Conservation (phyloP, 169 alveolate species). For the Fabrea salina region DNA sequence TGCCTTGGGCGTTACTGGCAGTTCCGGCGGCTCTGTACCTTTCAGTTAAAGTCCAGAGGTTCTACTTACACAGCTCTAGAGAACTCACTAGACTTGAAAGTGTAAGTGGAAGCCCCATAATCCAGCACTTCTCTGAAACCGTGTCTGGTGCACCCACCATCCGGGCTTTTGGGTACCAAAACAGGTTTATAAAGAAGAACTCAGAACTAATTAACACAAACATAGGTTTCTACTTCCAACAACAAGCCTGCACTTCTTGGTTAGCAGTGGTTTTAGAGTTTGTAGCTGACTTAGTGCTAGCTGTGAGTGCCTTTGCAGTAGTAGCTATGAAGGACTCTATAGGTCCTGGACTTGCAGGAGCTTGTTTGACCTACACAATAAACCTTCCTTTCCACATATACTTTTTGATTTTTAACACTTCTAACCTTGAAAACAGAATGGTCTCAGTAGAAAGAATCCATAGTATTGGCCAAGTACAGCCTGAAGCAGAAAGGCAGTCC, state of each 20-base stretch:
- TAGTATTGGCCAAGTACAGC: conserved; percentile 45
- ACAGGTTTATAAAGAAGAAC: conserved; percentile 36
- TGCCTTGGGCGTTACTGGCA: neutral
- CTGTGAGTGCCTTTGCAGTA: neutral
- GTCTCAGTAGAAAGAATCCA: conserved; percentile 39
- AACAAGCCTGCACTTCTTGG: neutral
- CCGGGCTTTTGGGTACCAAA: conserved; percentile 58
- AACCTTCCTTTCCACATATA: neutral
- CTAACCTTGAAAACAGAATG: conserved; percentile 7
- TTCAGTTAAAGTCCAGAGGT: neutral
- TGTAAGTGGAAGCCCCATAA: conserved; percentile 66
- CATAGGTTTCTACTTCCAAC: neutral
- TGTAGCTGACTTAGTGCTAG: neutral
- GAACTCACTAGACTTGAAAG: conserved; percentile 37
- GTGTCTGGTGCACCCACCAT: conserved; percentile 66
- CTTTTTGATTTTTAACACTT: neutral
- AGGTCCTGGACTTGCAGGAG: neutral
- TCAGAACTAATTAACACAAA: neutral
- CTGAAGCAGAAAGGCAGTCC: no score
- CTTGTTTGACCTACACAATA: neutral
- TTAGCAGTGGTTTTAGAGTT: neutral
- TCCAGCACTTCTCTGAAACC: conserved; percentile 54
- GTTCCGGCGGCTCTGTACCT: neutral
- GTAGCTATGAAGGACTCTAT: neutral
- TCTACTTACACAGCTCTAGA: neutral